Percentiles rank a stretch among this genome's conserved stretches.
These are phyloP conservation scores for Catunica adiposa DNA, from an alignment of 2,329 filamentous ascomycete genomes.

Conservation along the genomic window DNA sequence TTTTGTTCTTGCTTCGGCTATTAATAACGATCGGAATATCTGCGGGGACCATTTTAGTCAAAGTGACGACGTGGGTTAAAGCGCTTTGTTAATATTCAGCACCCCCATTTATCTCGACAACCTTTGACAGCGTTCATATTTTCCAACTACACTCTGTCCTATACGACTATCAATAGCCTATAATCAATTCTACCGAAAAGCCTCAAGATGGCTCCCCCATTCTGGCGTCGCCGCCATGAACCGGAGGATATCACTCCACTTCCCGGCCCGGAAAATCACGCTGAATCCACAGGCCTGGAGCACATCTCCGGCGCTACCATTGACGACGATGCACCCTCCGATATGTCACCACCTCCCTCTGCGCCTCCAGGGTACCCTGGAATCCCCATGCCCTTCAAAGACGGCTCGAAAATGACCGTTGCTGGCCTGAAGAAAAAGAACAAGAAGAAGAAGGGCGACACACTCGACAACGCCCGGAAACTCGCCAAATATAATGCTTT, in stretches of 20 bases:
- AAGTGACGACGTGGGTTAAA: background rate
- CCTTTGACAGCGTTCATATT: background rate
- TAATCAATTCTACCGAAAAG: background rate
- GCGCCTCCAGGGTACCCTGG: background rate
- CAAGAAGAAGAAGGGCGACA: background rate
- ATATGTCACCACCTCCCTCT: background rate
- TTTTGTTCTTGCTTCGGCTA: background rate
- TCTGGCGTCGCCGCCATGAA: slow-evolving; percentile 32
- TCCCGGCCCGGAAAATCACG: slow-evolving; percentile 24
- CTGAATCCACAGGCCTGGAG: slow-evolving; percentile 26
- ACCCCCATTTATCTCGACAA: background rate
- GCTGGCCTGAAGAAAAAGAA: background rate
- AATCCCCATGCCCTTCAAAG: background rate
- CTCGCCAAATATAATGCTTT: slow-evolving; percentile 16
- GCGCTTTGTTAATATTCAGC: background rate
- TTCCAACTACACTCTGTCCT: too few species aligned
- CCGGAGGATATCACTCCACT: slow-evolving; percentile 29
- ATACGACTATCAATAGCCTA: background rate
- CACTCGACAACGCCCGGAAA: background rate
- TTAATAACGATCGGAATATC: background rate
- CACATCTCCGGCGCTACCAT: slow-evolving; percentile 33
- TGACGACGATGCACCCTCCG: slow-evolving; percentile 26
- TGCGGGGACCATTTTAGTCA: background rate
- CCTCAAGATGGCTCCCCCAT: slow-evolving; percentile 15
- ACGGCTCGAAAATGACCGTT: background rate